Base-by-base conservation (phyloP, 1,139 yeast genomes). In the Lodderomyces orthopsilosis region DNA sequence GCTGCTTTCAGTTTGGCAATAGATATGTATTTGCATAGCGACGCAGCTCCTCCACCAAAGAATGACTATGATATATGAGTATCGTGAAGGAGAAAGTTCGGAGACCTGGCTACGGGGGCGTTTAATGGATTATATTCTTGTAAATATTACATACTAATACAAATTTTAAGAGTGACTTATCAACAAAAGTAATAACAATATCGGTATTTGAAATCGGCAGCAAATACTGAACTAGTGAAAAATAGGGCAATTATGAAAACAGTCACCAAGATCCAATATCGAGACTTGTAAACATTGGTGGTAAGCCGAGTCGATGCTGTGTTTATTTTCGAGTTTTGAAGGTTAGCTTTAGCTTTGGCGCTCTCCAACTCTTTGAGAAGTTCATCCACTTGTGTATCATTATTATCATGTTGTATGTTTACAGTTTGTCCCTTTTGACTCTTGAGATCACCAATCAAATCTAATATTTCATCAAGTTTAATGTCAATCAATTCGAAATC, bases 1-100 rank as follows among this genome's bases (percentile, higher is more conserved):
- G 98, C 98, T 13, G 96, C 95, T 3, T 93, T 93, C 62, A 85
- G 95, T 45, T 83, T 95, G 8, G 98, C 98, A 7, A 85, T 93
- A 50, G 98, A 93, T 62, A 66, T 88, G 55, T 93, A 93, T 59
- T 76, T 93, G 83, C 78, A 91, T 57, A 81, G 89, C 55, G 98
- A 93, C 55, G 78, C 86, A 56, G 84, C 85, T 6, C 80, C 80
- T 44, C 98, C 98, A 33, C 97, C 98, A 21, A 61, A 74, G 41
- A 84, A 87, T 57, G 98, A 93, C 66, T 94, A 91, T 63, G 95
- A 91, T 61, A 88, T 85, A 51, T 89, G 63, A 39, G 19, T n/a
- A n/a, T n/a, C n/a, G n/a, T n/a, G n/a, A n/a, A n/a, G n/a, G n/a
- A 12, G 35, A 32, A 3, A 35, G 22, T n/a, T n/a, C n/a, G n/a